Percentiles rank a stretch among this genome's conserved stretches.
Conservation (phyloP, 768 basidiomycete genomes). For the Gelatoporia subvermispora region DNA sequence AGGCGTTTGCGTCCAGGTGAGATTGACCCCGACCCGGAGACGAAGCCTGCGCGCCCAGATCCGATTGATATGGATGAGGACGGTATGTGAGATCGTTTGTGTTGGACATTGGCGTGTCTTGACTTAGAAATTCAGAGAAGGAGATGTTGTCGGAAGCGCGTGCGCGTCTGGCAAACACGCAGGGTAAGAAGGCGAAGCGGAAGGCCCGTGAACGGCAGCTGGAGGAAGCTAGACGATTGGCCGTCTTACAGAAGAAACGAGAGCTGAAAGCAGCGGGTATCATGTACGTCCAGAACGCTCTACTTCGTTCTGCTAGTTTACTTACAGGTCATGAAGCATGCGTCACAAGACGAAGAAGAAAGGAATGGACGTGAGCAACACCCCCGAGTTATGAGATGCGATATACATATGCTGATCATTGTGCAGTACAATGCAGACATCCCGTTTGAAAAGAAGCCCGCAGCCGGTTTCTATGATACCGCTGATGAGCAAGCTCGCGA, state of each 20-base stretch:
- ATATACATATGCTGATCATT: slow-evolving; percentile 6
- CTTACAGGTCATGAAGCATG: slow-evolving; percentile 47
- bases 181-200: slow-evolving; percentile 98
- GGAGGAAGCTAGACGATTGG: slow-evolving; percentile 91
- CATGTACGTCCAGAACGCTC: slow-evolving; percentile 39
- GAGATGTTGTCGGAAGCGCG: slow-evolving; percentile 99
- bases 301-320: neutral
- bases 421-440: slow-evolving; percentile 94
- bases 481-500: slow-evolving; percentile 87
- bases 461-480: slow-evolving; percentile 95
- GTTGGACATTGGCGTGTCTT: neutral
- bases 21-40: slow-evolving; percentile 98
- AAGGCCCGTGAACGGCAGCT: slow-evolving; percentile 96
- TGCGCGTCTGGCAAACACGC: slow-evolving; percentile 96
- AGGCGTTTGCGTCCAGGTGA: slow-evolving; percentile 88
- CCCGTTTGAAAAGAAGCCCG: slow-evolving; percentile 96
- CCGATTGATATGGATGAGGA: slow-evolving; percentile 99
- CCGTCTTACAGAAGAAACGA: slow-evolving; percentile 95
- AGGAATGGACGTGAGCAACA: slow-evolving; percentile 85
- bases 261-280: slow-evolving; percentile 98
- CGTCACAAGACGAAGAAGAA: slow-evolving; percentile 92
- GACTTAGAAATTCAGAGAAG: slow-evolving; percentile 61
- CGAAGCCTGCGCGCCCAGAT: slow-evolving; percentile 95
- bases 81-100: slow-evolving; percentile 41
- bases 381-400: slow-evolving; percentile 1